Conservation (phyloP, 2,329 filamentous ascomycete species). For the Xylariaceae sp. region DNA sequence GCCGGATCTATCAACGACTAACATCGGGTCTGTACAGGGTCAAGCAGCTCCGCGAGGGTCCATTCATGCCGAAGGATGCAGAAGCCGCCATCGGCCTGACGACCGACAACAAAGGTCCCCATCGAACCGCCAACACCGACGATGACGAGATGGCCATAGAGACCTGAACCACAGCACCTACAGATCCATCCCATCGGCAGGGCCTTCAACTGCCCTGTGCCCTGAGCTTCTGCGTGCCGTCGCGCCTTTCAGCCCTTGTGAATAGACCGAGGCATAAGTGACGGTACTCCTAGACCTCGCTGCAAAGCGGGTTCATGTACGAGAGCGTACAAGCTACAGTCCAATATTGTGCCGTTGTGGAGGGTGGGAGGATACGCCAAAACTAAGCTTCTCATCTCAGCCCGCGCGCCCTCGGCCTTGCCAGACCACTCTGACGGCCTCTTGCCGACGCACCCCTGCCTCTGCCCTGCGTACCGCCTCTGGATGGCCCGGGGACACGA, state of each 20-base stretch:
- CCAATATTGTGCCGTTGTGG: too few species aligned
- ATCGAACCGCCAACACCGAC: slow-evolving; percentile 16
- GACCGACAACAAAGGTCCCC: slow-evolving; percentile 53
- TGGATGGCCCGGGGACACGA: slow-evolving; percentile 36
- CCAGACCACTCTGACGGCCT: slow-evolving; percentile 38
- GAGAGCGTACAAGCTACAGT: too few species aligned
- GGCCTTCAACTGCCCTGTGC: too few species aligned
- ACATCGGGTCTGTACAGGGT: slow-evolving; percentile 45
- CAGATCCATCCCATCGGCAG: too few species aligned
- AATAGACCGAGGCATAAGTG: too few species aligned
- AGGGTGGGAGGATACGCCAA: slow-evolving; percentile 1
- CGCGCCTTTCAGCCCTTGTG: too few species aligned
- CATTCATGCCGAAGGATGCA: slow-evolving; percentile 78
- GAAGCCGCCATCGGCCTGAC: slow-evolving; percentile 70
- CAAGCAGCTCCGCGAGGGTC: slow-evolving; percentile 73
- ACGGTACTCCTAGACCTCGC: too few species aligned
- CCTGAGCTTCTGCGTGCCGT: too few species aligned
- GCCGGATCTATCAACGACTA: too few species aligned
- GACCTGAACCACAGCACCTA: slow-evolving; percentile 22
- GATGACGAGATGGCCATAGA: slow-evolving; percentile 33
- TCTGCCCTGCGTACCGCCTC: slow-evolving; percentile 30
- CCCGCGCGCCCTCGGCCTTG: slow-evolving; percentile 37
- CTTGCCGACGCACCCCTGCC: slow-evolving; percentile 27
- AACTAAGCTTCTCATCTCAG: slow-evolving; percentile 28
- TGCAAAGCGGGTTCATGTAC: too few species aligned